These are phyloP conservation scores for Suillus fuscotomentosus DNA, from an alignment of 768 basidiomycete genomes.

Conservation along the genomic window DNA sequence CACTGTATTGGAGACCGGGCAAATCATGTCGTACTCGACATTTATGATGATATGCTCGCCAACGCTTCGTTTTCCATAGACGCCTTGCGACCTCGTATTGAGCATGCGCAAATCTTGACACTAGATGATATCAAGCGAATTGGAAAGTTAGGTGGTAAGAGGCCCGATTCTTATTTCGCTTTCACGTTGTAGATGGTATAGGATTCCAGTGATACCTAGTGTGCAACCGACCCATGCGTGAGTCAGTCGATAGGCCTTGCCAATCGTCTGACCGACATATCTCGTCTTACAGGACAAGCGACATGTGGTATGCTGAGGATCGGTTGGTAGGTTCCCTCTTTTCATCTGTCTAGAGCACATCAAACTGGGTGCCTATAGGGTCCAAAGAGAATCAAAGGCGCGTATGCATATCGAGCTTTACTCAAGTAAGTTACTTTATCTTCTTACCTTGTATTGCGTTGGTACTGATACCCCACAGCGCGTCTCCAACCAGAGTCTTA, in stretches of 20 bases:
- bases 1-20: constrained; percentile 90
- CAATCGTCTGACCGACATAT: neutral
- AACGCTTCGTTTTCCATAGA: constrained; percentile 17
- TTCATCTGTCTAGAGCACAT: neutral
- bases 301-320: constrained; percentile 90
- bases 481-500: constrained; percentile 53
- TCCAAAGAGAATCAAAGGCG: constrained; percentile 75
- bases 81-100: constrained; percentile 68
- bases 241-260: constrained; percentile 22
- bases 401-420: constrained; percentile 86
- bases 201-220: constrained; percentile 73
- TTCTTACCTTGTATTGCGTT: neutral
- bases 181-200: neutral
- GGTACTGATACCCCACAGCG: constrained; percentile 29
- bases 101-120: constrained; percentile 91
- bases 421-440: constrained; percentile 49
- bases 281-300: constrained; percentile 59
- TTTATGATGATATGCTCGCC: constrained; percentile 66
- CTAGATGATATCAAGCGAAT: constrained; percentile 65
- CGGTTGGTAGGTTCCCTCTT: constrained; percentile 52
- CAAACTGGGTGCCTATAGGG: constrained; percentile 48
- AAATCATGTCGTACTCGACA: constrained; percentile 78
- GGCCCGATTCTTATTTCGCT: neutral
- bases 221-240: constrained; percentile 93
- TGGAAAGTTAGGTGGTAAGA: constrained; percentile 70